phyloP scores from a whole-genome alignment of 2,329 filamentous ascomycete genomes.

The Emergomyces orientalis region DNA sequence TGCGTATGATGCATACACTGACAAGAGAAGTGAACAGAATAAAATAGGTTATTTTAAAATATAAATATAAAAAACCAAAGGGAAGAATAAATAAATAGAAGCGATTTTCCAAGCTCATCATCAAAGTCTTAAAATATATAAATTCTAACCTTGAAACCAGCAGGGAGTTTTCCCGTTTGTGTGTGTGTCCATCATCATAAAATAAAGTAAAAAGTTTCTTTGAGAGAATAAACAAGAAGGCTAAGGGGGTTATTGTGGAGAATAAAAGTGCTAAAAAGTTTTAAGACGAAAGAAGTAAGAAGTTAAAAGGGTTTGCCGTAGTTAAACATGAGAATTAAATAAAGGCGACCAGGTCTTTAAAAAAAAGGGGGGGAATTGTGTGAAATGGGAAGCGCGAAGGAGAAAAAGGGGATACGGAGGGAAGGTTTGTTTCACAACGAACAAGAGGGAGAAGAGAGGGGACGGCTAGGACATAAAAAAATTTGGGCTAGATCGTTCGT shows the following conservation, averaged over 20 bases:
- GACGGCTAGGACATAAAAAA: neutral
- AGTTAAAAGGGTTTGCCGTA: neutral
- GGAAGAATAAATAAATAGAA: neutral
- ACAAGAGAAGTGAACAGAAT: neutral
- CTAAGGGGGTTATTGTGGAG: neutral
- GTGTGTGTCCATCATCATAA: neutral
- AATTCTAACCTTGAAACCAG: neutral
- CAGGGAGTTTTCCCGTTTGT: neutral
- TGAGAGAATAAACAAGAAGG: neutral
- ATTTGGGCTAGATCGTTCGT: neutral
- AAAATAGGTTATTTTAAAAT: neutral
- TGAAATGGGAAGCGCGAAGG: neutral
- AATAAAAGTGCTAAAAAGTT: neutral
- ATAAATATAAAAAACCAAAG: neutral
- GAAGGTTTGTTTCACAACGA: neutral
- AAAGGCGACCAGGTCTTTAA: neutral
- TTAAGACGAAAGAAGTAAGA: neutral
- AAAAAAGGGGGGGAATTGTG: neutral
- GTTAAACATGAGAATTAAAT: neutral
- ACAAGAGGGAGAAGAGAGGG: neutral
- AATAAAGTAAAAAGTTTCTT: neutral
- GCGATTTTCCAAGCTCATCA: neutral
- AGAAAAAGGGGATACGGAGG: neutral
- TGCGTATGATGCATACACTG: neutral
- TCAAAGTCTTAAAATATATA: neutral